Base-by-base conservation (phyloP, 2,329 filamentous ascomycete genomes). In the Rutstroemia sp. region DNA sequence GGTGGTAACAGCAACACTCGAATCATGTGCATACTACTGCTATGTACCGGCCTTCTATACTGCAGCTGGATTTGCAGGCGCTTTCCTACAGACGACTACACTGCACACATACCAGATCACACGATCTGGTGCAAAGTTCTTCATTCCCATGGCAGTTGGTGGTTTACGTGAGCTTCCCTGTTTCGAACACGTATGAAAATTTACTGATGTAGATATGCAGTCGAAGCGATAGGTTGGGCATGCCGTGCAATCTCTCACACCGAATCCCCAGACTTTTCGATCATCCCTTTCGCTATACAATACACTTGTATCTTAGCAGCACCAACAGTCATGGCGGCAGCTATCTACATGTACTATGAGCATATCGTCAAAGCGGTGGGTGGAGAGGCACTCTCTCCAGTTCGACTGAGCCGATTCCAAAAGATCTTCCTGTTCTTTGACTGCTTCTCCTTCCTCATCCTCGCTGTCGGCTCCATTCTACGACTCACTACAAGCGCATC, bases 21-120 rank as follows among this genome's bases (percentile, higher is more conserved):
- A 38, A 7, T 53, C 51, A 27, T 53, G 51, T 53, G 41, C 41
- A 47, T 53, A 53, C 27, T 53, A 53, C 27, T 53, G 51, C 27
- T 53, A 53, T 53, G 42, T 38, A 14, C 41, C 42, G 14, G 10
- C 1, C 9, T 17, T 53, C n/a, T 19, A 19, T 17, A 21, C 21
- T 5, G 5, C 12, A 8, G 41, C 27, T 25, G 45, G 44, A 30
- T 25, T 53, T n/a, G 27, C 25, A n/a, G 27, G 3, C 12, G 8
- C 9, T 23, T 53, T 47, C 6, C 2, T 53, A n/a, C 27, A 53
- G 23, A 9, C 41, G 12, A 25, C 27, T 34, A 27, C 27, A 9
- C 8, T 53, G 34, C 51, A 53, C 16, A 5, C 17, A 47, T 53
- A 47, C 30, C 51, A 53, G 34, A 12, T 47, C 1, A 34, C 27